These are phyloP conservation scores for Tetradesmus obliquus DNA, from an alignment of 139 green algal genomes.

Conservation along the genomic window DNA sequence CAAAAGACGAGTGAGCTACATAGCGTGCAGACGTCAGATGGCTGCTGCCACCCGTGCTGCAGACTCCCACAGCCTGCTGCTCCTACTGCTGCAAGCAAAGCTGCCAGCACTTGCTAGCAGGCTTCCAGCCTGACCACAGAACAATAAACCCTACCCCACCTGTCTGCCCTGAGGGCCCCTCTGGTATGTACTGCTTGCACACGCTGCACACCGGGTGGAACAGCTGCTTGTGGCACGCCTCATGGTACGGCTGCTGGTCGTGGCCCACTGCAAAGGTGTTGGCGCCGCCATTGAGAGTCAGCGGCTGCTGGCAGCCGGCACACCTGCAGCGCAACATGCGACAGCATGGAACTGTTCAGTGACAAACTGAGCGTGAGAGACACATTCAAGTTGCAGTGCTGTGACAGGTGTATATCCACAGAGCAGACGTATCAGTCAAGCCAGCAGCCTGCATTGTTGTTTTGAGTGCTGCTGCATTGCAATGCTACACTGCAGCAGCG, in stretches of 20 bases:
- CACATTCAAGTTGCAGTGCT: no score
- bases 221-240: slow-evolving; percentile 56
- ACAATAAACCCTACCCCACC: no score
- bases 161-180: background rate
- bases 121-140: no score
- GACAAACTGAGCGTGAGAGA: no score
- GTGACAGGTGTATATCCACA: background rate
- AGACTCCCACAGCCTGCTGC: no score
- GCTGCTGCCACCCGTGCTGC: no score
- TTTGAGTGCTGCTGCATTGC: background rate
- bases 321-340: slow-evolving; percentile 58
- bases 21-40: no score
- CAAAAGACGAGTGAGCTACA: no score
- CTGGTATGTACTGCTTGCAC: slow-evolving; percentile 66
- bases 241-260: slow-evolving; percentile 61
- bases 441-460: background rate
- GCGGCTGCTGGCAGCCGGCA: slow-evolving; percentile 58
- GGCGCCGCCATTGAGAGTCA: slow-evolving; percentile 42
- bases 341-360: background rate
- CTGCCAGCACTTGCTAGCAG: no score
- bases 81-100: no score
- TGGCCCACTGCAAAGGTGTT: slow-evolving; percentile 21
- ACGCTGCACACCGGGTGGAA: slow-evolving; percentile 74
- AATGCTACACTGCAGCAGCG: background rate
- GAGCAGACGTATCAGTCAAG: background rate